Base-by-base conservation (phyloP, 768 basidiomycete species). In the Rhodotorula taiwanensis region DNA sequence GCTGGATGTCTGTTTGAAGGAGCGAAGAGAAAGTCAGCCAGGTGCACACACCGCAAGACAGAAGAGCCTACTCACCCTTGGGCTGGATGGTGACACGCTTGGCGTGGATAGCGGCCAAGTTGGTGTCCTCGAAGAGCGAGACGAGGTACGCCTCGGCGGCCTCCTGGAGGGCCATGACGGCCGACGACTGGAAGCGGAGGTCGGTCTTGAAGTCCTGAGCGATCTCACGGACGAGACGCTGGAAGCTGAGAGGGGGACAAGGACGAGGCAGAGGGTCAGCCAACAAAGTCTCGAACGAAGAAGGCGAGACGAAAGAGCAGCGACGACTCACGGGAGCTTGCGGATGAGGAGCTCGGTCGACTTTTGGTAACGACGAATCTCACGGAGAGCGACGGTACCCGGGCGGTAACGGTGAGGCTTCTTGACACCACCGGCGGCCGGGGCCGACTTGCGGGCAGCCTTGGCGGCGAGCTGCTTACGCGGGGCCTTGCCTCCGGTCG, bases 161-260 rank as follows among this genome's bases (percentile, higher is more conserved):
- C 72, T 81, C 80, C 74, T 81, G 80, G 61, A 81, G 77, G 50
- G 80, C 80, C 74, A 79, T 76, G 69, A 81, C 79, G 68, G 80
- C 80, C 34, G 78, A 79, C 27, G 79, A 79, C 71, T 81, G 79
- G 78, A 79, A 79, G 62, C 79, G 78, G 64, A 79, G 75, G 69
- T 78, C 76, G 52, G 77, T 78, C 80, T 86, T 87, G 81, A 86
- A 86, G 77, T 88, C 86, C 77, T 87, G 86, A 48, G 85, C 85
- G 71, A 86, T 88, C 75, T 87, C 86, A 77, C 85, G 84, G 64
- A 87, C 85, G 64, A 86, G 81, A 67, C 85, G 81, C 77, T 86
- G 84, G 82, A 85, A 66, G 60, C 93, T 63, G 51, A 28, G 28
- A n/a, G 36, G 9, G 20, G 39, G 43, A 13, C 83, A 28, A 14